Base-by-base conservation (phyloP, 2,329 filamentous ascomycete species). In the Elsinoe arachidis region DNA sequence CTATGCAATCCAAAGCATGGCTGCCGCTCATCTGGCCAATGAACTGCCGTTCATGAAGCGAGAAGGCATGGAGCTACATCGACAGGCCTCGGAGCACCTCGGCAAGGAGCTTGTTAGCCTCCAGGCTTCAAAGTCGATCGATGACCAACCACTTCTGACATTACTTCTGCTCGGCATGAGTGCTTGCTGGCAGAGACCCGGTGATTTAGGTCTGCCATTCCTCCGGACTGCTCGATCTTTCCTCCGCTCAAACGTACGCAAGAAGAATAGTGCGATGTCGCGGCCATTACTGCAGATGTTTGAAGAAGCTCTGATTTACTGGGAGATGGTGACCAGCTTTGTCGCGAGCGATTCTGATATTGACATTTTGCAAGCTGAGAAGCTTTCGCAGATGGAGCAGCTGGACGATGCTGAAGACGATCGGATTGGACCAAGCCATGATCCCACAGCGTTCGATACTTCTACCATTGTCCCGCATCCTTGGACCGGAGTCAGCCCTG, bases 1-100 rank as follows among this genome's bases (percentile, higher is more conserved):
- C 63, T 81, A 79, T 47, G 80, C 80, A 1, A 81, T 84, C 46
- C 81, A 84, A 62, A 83, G 81, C 61, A 85, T 84, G 81, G 65
- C 65, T n/a, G 65, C 65, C 1, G 64, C 63, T 21, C 63, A 60
- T 21, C 44, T 66, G 14, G 61, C 61, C 17, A 64, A 65, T 35
- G 59, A 63, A 1, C 60, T 65, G 35, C 63, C 64, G 7, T 55
- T 57, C 10, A 65, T 66, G 58, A 59, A 58, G 34, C 60, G 56
- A 9, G 59, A 63, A 15, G 65, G 65, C 2, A 46, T 60, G 7
- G 59, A 62, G 30, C 62, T 66, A 30, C 60, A 64, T 34, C 58
- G 58, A 6, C 59, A 65, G 57, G 64, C 63, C 37, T 72, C 78
- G 26, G 74, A 77, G 15, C 75, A 75, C n/a, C 72, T 81, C 5